These are phyloP conservation scores for Blastobotrys chiropterorum DNA, from an alignment of 805 yeast genomes.

Conservation along the genomic window DNA sequence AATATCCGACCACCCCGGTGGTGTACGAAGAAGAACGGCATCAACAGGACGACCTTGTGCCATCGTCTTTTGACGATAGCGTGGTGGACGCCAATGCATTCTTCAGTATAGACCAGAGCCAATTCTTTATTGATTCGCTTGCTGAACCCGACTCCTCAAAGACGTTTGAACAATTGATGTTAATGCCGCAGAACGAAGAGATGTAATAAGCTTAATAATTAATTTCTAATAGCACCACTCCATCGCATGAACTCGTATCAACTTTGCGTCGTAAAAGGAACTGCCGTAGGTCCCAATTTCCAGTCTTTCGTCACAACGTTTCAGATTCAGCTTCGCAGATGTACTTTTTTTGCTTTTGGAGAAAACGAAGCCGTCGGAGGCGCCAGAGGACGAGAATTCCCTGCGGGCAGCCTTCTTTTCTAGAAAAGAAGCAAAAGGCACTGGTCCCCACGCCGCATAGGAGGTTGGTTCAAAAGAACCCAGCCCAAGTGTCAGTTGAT, in stretches of 20 bases:
- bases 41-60: not conserved
- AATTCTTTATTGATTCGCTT: not conserved
- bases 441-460: too few species aligned
- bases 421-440: too few species aligned
- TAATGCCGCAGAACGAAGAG: not conserved
- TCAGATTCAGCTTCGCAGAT: not conserved
- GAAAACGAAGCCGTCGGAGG: too few species aligned
- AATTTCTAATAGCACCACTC: not conserved
- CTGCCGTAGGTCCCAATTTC: too few species aligned
- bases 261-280: too few species aligned
- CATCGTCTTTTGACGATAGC: not conserved
- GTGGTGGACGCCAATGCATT: not conserved
- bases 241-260: too few species aligned
- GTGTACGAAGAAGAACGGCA: not conserved
- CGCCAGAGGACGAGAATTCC: too few species aligned
- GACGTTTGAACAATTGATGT: not conserved
- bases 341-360: too few species aligned
- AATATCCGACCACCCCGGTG: not conserved
- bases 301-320: too few species aligned
- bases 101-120: not conserved
- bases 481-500: too few species aligned
- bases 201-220: not conserved
- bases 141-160: not conserved
- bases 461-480: too few species aligned
- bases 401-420: too few species aligned